Percentiles rank a stretch among this genome's conserved stretches.
phyloP scores from a whole-genome alignment of 2,329 filamentous ascomycete genomes.

The Huntiella moniliformis region DNA sequence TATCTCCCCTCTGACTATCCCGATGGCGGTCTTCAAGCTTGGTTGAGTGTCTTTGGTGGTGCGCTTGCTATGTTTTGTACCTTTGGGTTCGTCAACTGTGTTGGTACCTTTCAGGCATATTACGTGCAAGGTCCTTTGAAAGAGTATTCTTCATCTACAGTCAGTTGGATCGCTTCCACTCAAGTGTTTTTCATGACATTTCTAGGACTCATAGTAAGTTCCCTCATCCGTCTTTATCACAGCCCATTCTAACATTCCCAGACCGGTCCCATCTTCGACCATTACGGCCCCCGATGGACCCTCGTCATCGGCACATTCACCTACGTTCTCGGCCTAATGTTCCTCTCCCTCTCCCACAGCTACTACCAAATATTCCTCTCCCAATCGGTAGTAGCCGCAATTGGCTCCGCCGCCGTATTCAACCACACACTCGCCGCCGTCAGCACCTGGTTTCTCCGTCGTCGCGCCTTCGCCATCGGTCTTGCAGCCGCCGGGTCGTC shows the following conservation, averaged over 20 bases:
- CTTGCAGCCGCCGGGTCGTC: conserved; percentile 34
- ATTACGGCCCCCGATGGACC: conserved; percentile 40
- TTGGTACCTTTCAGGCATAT: conserved; percentile 40
- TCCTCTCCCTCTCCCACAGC: conserved; percentile 32
- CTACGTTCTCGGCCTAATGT: conserved; percentile 47
- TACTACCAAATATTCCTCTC: conserved; percentile 29
- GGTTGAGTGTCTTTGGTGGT: conserved; percentile 34
- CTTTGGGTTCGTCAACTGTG: conserved; percentile 26
- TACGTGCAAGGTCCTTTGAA: conserved; percentile 31
- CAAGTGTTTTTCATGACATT: conserved; percentile 31
- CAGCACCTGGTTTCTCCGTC: conserved; percentile 33
- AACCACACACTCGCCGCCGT: conserved; percentile 24
- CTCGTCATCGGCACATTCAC: conserved; percentile 33
- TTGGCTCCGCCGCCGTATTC: conserved; percentile 27
- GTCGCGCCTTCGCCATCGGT: conserved; percentile 33
- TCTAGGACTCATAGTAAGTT: conserved; percentile 28
- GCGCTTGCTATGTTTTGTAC: conserved; percentile 26
- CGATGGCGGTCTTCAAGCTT: conserved; percentile 38
- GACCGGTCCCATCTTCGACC: conserved; percentile 45
- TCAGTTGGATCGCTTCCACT: conserved; percentile 41
- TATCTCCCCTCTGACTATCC: conserved; percentile 34
- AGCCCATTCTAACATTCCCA: conserved; percentile 9
- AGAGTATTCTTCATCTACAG: conserved; percentile 28
- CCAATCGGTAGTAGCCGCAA: conserved; percentile 22
- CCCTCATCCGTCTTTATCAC: not conserved